Evolutionary conservation across 164 flowering plant genomes (phyloP).

Genomic region (Brasenia schreberi): DNA sequence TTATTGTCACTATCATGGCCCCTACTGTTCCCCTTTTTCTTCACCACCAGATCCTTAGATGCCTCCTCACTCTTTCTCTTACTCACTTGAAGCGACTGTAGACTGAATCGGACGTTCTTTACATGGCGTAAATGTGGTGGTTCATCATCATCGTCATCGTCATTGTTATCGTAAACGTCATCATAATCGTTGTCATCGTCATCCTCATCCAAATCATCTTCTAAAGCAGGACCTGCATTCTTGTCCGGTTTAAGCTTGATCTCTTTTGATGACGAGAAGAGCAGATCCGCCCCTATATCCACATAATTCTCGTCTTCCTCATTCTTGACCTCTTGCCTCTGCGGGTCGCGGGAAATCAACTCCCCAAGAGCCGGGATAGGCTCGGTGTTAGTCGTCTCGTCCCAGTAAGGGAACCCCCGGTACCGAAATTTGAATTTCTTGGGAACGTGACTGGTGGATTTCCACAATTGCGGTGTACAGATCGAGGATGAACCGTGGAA

Average conservation of each 20-base stretch:
- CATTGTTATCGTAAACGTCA: no score
- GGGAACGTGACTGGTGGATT: constrained; percentile 73
- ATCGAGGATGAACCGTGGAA: constrained; percentile 51
- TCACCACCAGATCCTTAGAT: neutral
- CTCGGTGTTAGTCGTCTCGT: constrained; percentile 15
- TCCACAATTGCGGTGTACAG: constrained; percentile 70
- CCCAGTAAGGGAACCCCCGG: constrained; percentile 81
- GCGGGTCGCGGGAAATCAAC: neutral
- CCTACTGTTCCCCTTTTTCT: neutral
- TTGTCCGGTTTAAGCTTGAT: constrained; percentile 6
- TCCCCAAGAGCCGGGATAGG: neutral
- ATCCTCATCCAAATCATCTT: neutral
- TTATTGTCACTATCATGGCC: neutral
- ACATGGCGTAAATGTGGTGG: no score
- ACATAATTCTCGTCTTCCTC: constrained; percentile 34
- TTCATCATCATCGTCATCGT: no score
- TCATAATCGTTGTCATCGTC: no score
- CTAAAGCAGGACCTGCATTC: neutral
- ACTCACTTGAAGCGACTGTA: neutral
- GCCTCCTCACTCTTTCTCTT: neutral
- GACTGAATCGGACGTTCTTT: neutral
- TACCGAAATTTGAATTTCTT: constrained; percentile 77
- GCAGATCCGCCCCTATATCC: constrained; percentile 57
- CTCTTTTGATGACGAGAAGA: constrained; percentile 54
- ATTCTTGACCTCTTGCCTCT: neutral